These are phyloP conservation scores for Dictyostelium citrinum DNA, from an alignment of 78 protist genomes.

Conservation along the genomic window DNA sequence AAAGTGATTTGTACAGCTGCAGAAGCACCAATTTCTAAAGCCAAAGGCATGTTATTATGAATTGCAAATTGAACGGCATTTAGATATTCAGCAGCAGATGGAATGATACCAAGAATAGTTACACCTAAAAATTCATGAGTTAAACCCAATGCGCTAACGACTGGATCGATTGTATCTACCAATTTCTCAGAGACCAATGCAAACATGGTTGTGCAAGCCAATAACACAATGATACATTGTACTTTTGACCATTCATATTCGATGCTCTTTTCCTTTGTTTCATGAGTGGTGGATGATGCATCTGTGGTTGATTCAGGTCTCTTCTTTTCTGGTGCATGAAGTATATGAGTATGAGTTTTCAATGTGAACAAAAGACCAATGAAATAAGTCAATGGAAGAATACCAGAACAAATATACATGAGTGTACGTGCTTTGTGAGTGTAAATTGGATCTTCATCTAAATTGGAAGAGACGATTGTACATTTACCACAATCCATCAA, in stretches of 20 bases:
- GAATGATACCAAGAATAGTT: constrained; percentile 85
- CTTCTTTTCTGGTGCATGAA: constrained; percentile 29
- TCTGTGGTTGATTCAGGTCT: neutral
- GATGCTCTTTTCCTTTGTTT: neutral
- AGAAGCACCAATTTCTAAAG: constrained; percentile 88
- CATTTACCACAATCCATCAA: constrained; percentile 18
- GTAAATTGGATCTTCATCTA: constrained; percentile 78
- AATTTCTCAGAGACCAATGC: constrained; percentile 80
- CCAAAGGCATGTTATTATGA: constrained; percentile 79
- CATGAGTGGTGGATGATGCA: no score
- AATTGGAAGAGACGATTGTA: neutral
- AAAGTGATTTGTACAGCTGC: constrained; percentile 86
- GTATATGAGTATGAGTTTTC: constrained; percentile 87
- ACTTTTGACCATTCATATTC: constrained; percentile 76
- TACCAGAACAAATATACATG: constrained; percentile 70
- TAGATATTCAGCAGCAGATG: constrained; percentile 87
- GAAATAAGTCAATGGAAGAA: constrained; percentile 83
- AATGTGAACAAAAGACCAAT: constrained; percentile 90
- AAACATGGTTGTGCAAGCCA: constrained; percentile 73
- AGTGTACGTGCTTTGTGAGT: constrained; percentile 63
- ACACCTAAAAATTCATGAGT: constrained; percentile 86
- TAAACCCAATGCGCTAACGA: constrained; percentile 72
- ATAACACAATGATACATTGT: constrained; percentile 70
- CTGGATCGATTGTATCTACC: constrained; percentile 69
- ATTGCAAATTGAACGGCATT: constrained; percentile 89